phyloP scores from a whole-genome alignment of 352 stramenopile genomes.

The Lagenidium giganteum region DNA sequence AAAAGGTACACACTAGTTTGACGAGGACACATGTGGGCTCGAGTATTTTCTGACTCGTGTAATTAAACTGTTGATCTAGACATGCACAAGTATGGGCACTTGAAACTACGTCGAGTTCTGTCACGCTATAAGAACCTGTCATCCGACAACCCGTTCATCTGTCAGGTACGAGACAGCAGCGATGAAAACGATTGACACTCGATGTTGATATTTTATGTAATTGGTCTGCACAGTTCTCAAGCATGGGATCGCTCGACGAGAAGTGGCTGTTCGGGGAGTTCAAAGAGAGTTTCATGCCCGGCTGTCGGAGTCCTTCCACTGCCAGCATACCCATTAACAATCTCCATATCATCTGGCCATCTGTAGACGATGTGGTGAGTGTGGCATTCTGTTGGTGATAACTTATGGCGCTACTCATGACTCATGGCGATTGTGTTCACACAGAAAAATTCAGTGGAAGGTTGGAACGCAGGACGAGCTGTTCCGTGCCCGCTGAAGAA shows the following conservation, averaged over 20 bases:
- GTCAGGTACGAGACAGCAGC: slow-evolving; percentile 40
- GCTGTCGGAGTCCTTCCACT: slow-evolving; percentile 28
- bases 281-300: slow-evolving; percentile 44
- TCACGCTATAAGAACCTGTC: slow-evolving; percentile 25
- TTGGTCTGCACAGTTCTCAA: slow-evolving; percentile 56
- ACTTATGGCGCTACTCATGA: neutral
- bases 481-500: slow-evolving; percentile 80
- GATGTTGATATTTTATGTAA: too few relatives aligned
- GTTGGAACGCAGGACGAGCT: slow-evolving; percentile 66
- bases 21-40: neutral
- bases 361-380: slow-evolving; percentile 71
- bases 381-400: slow-evolving; percentile 1
- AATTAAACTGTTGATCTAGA: slow-evolving; percentile 23
- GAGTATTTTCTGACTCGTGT: neutral
- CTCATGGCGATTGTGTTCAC: too few relatives aligned
- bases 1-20: slow-evolving; percentile 26
- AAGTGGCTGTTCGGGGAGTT: slow-evolving; percentile 84
- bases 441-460: slow-evolving; percentile 72
- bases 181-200: too few relatives aligned
- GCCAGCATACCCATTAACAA: slow-evolving; percentile 31
- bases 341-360: slow-evolving; percentile 79
- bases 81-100: slow-evolving; percentile 80
- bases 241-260: slow-evolving; percentile 72
- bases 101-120: slow-evolving; percentile 47
- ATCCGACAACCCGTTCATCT: slow-evolving; percentile 66